phyloP scores from a whole-genome alignment of 305 asterid genomes.

The Caryopteris hybrid region DNA sequence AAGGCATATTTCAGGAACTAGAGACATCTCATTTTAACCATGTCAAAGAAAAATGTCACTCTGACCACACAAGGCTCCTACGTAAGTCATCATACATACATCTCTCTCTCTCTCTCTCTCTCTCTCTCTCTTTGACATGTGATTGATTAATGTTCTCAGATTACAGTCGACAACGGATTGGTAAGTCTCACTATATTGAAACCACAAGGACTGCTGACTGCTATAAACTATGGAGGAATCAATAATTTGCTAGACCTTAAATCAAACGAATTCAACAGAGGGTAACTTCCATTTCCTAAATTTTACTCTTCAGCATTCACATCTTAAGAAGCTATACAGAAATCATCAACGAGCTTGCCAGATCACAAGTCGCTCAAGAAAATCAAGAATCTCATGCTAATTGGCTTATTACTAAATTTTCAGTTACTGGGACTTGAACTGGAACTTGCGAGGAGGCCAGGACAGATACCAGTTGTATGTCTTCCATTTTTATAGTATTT shows the following conservation, averaged over 20 bases:
- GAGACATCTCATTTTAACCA: constrained; percentile 10
- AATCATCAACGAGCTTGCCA: too few relatives aligned
- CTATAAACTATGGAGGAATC: constrained; percentile 51
- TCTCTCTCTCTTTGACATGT: not conserved
- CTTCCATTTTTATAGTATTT: not conserved
- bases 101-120: not conserved
- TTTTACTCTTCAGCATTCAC: too few relatives aligned
- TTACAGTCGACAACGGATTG: constrained; percentile 40
- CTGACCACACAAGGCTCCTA: constrained; percentile 32
- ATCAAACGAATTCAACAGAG: constrained; percentile 46
- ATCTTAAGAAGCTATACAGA: too few relatives aligned
- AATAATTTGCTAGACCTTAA: constrained; percentile 44
- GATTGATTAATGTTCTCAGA: constrained; percentile 22
- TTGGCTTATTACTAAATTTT: not conserved
- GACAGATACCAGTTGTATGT: constrained; percentile 42
- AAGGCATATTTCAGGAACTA: too few relatives aligned
- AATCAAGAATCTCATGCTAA: not conserved
- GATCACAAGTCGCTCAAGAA: not conserved
- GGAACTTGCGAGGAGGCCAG: constrained; percentile 53
- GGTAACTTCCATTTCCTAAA: constrained; percentile 26
- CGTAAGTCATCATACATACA: constrained; percentile 24
- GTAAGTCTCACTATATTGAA: constrained; percentile 39
- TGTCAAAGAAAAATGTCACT: constrained; percentile 36
- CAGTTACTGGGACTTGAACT: constrained; percentile 63
- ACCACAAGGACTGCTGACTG: constrained; percentile 48